These are phyloP conservation scores for Coelastrella sp. DNA, from an alignment of 139 green algal genomes.

Conservation along the genomic window DNA sequence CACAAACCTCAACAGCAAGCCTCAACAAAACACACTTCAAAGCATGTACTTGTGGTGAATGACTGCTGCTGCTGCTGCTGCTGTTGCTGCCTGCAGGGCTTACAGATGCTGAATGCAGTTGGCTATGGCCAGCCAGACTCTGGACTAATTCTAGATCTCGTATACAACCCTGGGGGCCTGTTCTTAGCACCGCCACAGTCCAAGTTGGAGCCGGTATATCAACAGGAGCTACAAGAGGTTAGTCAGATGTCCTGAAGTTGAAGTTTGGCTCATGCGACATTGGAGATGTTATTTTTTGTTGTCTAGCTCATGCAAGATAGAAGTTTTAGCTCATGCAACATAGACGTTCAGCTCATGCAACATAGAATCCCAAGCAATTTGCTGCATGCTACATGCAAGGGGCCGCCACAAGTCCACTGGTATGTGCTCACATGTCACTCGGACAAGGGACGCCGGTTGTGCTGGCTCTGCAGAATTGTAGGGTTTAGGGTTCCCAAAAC, in stretches of 20 bases:
- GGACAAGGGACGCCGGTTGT: no score
- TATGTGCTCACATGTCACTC: no score
- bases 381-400: no score
- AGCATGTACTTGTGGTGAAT: no score
- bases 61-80: background rate
- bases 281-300: background rate
- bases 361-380: no score
- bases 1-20: no score
- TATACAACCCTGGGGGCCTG: slow-evolving; percentile 96
- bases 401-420: no score
- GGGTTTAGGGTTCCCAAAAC: no score
- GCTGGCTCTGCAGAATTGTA: no score
- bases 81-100: slow-evolving; percentile 27
- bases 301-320: background rate
- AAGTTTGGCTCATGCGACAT: background rate
- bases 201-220: slow-evolving; percentile 74
- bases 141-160: slow-evolving; percentile 88
- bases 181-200: slow-evolving; percentile 77
- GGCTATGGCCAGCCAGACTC: slow-evolving; percentile 86
- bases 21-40: no score
- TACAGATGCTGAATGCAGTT: slow-evolving; percentile 85
- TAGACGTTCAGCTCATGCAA: no score
- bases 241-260: background rate
- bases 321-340: no score
- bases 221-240: slow-evolving; percentile 62